Evolutionary conservation across 192 early-diverging fungal genomes (phyloP).

Genomic region (Backusella liffmaniae): DNA sequence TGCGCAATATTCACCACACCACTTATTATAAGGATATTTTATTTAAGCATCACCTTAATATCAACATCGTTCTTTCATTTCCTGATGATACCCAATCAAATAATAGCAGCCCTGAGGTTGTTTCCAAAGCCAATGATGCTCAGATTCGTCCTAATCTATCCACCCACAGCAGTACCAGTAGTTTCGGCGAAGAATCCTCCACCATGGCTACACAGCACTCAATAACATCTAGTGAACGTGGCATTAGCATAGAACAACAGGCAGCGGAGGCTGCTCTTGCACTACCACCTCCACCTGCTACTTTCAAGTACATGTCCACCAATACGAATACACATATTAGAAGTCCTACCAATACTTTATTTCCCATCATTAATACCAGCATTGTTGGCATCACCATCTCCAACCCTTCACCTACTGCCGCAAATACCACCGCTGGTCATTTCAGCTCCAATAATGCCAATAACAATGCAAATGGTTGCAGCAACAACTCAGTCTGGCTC

Average conservation of each 20-base stretch:
- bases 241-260: neutral
- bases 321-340: constrained; percentile 9
- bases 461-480: neutral
- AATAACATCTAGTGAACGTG: neutral
- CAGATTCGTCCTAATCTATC: neutral
- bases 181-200: neutral
- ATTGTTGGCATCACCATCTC: neutral
- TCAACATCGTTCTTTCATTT: constrained; percentile 19
- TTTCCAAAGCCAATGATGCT: neutral
- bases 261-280: neutral
- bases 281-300: neutral
- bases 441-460: neutral
- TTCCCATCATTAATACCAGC: neutral
- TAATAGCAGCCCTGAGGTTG: neutral
- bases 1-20: constrained; percentile 20
- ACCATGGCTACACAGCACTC: neutral
- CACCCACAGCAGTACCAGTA: constrained; percentile 4
- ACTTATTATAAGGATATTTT: constrained; percentile 26
- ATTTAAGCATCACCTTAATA: constrained; percentile 21
- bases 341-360: neutral
- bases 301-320: neutral
- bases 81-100: constrained; percentile 8
- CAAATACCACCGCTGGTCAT: neutral
- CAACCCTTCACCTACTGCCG: neutral
- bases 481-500: neutral